Evolutionary conservation across 1,139 yeast genomes (phyloP), one percentile per base, ranked within the genome.

Genomic region (Protomyces inouyei): DNA sequence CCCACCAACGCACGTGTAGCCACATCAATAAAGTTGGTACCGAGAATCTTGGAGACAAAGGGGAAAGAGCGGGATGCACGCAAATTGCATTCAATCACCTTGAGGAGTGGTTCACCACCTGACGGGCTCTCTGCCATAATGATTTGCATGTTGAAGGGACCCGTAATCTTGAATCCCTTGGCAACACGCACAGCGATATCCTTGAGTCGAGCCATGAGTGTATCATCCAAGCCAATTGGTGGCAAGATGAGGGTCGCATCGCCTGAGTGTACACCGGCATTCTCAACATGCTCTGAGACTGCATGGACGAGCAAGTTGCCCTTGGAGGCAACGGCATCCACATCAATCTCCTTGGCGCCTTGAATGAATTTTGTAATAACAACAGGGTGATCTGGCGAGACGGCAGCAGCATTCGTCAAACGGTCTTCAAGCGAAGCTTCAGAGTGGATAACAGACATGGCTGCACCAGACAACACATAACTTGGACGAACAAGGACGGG

Each of bases 1-100:
- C 86, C 86, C 69, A 90, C 79, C 69, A 92, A 82, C 25, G 98
- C 96, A 76, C 84, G 85, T 67, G 91, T 91, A 23, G 98, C 97
- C 72, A 90, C 91, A 64, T 93, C 96, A 75, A 93, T 93, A 76
- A 93, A 92, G 80, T 93, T 92, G 67, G 83, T 82, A 69, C 98
- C 98, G 69, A 93, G 81, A 56, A 93, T 98, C 81, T 93, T 93
- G 66, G 98, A 92, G 63, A 93, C 97, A 75, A 93, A 93, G 76
- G 98, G 98, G 90, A 93, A 92, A 25, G 98, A 92, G 77, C 98
- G 86, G 16, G 98, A 92, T 57, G 98, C 98, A 79, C 98, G 88
- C 73, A 93, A 88, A 78, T 93, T 93, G 83, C 98, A 93, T 80
- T 93, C 98, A 75, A 93, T 93, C 68, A 93, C 98, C 83, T 93